phyloP scores from a whole-genome alignment of 495 filamentous ascomycete species.

The Chlorociboria aeruginascens region DNA sequence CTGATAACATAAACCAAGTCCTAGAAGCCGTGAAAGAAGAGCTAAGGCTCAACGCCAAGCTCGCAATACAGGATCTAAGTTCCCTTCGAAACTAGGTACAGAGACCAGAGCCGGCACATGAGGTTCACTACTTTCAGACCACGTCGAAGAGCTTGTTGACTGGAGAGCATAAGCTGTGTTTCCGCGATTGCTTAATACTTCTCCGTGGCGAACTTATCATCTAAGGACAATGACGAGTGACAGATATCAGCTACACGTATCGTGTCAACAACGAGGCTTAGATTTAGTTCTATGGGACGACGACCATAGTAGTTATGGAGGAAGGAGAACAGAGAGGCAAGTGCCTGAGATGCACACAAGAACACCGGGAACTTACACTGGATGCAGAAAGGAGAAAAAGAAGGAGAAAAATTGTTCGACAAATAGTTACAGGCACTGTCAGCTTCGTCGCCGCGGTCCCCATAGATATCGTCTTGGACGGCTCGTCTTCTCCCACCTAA shows the following conservation, averaged over 20 bases:
- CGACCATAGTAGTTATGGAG: slow-evolving; percentile 7
- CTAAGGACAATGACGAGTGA: slow-evolving; percentile 5
- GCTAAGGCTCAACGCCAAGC: slow-evolving; percentile 1
- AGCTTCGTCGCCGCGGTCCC: too few species aligned
- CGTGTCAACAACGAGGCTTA: slow-evolving; percentile 7
- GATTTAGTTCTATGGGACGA: slow-evolving; percentile 6
- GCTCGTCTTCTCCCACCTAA: too few species aligned
- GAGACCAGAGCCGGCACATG: slow-evolving; percentile 5
- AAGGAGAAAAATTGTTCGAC: slow-evolving; percentile 2
- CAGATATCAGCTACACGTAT: slow-evolving; percentile 6
- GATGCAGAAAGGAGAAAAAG: slow-evolving; percentile 1
- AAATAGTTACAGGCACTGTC: slow-evolving; percentile 1
- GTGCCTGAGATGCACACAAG: slow-evolving; percentile 1
- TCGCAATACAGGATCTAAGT: slow-evolving; percentile 6
- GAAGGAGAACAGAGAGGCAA: slow-evolving; percentile 6
- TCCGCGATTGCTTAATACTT: slow-evolving; percentile 10
- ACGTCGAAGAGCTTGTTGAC: background rate
- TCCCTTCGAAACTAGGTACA: slow-evolving; percentile 2
- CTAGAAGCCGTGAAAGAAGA: slow-evolving; percentile 4
- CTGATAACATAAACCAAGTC: slow-evolving; percentile 4
- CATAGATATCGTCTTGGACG: too few species aligned
- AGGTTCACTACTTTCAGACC: slow-evolving; percentile 6
- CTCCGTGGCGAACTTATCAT: slow-evolving; percentile 5
- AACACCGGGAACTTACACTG: background rate
- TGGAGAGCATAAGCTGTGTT: slow-evolving; percentile 5